Evolutionary conservation across 805 yeast species (phyloP).

Genomic region (Candida pseudoglaebosa): DNA sequence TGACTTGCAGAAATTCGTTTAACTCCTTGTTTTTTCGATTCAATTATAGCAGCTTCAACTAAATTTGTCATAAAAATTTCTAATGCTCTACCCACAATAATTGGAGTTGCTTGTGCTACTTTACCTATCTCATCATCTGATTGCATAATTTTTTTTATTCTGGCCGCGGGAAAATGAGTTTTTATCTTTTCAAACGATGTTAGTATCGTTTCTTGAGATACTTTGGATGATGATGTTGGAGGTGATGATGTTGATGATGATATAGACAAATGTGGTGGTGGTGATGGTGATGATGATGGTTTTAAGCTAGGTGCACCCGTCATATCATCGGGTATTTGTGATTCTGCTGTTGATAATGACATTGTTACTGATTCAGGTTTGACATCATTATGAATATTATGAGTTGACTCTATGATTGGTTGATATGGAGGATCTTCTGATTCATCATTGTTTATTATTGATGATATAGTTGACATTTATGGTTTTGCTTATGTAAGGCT

Average conservation of each 20-base stretch:
- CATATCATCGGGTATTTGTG: not conserved
- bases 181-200: conserved; percentile 50
- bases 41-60: conserved; percentile 76
- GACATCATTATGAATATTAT: not conserved
- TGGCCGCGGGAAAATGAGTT: conserved; percentile 87
- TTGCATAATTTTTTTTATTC: conserved; percentile 95
- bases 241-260: too few species aligned
- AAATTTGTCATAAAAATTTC: conserved; percentile 88
- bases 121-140: conserved; percentile 98
- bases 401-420: not conserved
- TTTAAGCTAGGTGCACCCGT: not conserved
- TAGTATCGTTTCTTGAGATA: conserved; percentile 30
- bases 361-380: not conserved
- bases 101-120: conserved; percentile 98
- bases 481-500: not conserved
- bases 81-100: conserved; percentile 93
- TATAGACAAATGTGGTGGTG: not conserved
- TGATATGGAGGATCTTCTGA: not conserved
- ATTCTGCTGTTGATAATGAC: not conserved
- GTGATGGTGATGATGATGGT: not conserved
- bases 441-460: conserved; percentile 4
- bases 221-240: conserved; percentile 9
- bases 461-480: conserved; percentile 4
- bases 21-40: conserved; percentile 70
- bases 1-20: conserved; percentile 81